These are phyloP conservation scores for Keithomyces neogunnii DNA, from an alignment of 2,329 filamentous ascomycete species.

Conservation along the genomic window DNA sequence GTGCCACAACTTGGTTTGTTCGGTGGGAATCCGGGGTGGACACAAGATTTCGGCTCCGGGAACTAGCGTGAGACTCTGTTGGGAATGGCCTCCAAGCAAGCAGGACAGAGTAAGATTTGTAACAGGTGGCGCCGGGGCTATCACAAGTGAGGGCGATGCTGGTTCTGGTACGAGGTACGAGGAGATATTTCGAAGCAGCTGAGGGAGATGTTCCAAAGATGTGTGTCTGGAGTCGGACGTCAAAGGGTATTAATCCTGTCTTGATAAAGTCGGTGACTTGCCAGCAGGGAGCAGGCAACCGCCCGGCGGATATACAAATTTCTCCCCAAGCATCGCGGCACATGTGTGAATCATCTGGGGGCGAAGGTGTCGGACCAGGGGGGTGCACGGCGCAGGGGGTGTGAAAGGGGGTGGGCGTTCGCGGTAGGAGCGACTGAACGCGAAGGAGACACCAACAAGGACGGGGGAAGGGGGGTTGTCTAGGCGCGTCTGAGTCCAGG, in stretches of 20 bases:
- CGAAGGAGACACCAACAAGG: slow-evolving; percentile 2
- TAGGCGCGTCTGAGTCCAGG: background rate
- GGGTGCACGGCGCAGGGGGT: background rate
- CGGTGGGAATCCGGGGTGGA: too few species aligned
- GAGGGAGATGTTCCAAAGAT: background rate
- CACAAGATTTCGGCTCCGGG: too few species aligned
- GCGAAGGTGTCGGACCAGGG: background rate
- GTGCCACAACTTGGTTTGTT: too few species aligned
- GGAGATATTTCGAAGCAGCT: too few species aligned
- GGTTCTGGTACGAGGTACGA: too few species aligned
- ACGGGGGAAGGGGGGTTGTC: background rate
- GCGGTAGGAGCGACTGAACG: slow-evolving; percentile 1
- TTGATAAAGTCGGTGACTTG: background rate
- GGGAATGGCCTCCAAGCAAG: too few species aligned
- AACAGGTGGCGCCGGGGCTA: too few species aligned
- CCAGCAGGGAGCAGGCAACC: slow-evolving; percentile 4
- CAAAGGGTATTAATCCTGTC: slow-evolving; percentile 1
- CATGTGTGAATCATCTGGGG: slow-evolving; percentile 14
- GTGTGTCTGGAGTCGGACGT: background rate
- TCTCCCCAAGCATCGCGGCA: slow-evolving; percentile 13
- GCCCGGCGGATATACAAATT: slow-evolving; percentile 8
- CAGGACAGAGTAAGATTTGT: too few species aligned
- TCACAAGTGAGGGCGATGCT: too few species aligned
- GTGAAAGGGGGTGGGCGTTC: background rate
- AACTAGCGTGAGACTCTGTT: too few species aligned